These are phyloP conservation scores for Solanum infundibuliforme DNA, from an alignment of 257 asterid genomes.

Conservation along the genomic window DNA sequence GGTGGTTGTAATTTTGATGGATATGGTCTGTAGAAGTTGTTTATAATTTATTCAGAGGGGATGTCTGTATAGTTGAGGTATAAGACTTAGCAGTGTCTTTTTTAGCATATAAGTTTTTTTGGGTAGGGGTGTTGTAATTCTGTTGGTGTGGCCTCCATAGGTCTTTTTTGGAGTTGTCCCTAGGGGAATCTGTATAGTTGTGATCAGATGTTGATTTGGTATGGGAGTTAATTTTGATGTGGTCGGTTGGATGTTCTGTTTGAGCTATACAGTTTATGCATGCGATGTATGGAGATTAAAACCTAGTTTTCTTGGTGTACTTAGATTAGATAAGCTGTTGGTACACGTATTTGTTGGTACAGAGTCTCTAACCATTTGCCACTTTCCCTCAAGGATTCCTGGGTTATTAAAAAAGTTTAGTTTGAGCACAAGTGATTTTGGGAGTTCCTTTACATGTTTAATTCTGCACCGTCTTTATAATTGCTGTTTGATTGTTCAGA, in stretches of 20 bases:
- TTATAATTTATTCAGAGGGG: not conserved
- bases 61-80: not conserved
- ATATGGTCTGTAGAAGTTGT: not conserved
- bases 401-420: not conserved
- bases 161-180: too few relatives aligned
- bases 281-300: not conserved
- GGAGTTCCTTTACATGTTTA: not conserved
- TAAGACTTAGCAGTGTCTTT: not conserved
- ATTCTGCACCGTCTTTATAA: not conserved
- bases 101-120: too few relatives aligned
- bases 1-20: not conserved
- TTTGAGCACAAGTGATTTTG: not conserved
- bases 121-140: not conserved
- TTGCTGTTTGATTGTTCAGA: constrained; percentile 26
- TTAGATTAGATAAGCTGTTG: not conserved
- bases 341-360: not conserved
- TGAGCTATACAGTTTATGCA: not conserved
- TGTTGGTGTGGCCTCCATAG: not conserved
- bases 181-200: not conserved
- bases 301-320: not conserved
- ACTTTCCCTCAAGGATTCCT: not conserved
- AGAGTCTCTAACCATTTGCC: not conserved
- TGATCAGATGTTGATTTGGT: not conserved
- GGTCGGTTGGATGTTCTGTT: not conserved
- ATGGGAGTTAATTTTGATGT: not conserved